Percentiles rank a stretch among this genome's conserved stretches.
phyloP scores from a whole-genome alignment of 768 basidiomycete species.

The Termitomyces sp. region DNA sequence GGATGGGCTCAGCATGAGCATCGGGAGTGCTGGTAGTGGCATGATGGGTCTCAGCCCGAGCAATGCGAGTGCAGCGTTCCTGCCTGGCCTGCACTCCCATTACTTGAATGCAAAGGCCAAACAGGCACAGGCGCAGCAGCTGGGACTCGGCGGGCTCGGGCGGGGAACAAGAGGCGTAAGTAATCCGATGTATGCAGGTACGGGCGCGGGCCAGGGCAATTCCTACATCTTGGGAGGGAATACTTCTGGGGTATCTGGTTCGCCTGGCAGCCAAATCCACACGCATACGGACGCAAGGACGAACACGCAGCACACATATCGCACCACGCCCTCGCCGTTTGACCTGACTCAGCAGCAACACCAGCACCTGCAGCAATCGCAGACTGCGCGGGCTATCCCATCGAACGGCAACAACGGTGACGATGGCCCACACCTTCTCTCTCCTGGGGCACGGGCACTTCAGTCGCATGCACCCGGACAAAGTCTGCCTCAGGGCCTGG shows the following conservation, averaged over 20 bases:
- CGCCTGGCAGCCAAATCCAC: slow-evolving; percentile 28
- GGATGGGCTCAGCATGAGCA: slow-evolving; percentile 31
- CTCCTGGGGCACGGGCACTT: slow-evolving; percentile 73
- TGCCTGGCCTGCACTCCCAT: slow-evolving; percentile 65
- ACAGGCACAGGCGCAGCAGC: slow-evolving; percentile 28
- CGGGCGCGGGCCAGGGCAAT: not conserved
- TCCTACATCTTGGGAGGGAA: not conserved
- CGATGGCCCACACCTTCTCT: slow-evolving; percentile 34
- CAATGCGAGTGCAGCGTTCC: slow-evolving; percentile 80
- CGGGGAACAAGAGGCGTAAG: slow-evolving; percentile 28
- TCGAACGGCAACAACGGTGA: slow-evolving; percentile 14
- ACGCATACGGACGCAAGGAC: slow-evolving; percentile 35
- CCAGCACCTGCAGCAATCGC: slow-evolving; percentile 23
- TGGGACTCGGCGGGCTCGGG: slow-evolving; percentile 23
- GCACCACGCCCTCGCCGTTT: slow-evolving; percentile 38
- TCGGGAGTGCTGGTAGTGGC: slow-evolving; percentile 26
- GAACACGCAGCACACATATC: slow-evolving; percentile 33
- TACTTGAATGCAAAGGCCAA: slow-evolving; percentile 51
- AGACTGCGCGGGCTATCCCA: slow-evolving; percentile 26
- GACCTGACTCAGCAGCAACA: slow-evolving; percentile 36
- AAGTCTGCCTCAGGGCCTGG: slow-evolving; percentile 86
- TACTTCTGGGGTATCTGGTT: slow-evolving; percentile 18
- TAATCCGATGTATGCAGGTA: slow-evolving; percentile 20
- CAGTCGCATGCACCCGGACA: slow-evolving; percentile 89
- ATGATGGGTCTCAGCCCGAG: slow-evolving; percentile 52